phyloP scores from a whole-genome alignment of 2,329 filamentous ascomycete genomes.

The Penicillium sp. region DNA sequence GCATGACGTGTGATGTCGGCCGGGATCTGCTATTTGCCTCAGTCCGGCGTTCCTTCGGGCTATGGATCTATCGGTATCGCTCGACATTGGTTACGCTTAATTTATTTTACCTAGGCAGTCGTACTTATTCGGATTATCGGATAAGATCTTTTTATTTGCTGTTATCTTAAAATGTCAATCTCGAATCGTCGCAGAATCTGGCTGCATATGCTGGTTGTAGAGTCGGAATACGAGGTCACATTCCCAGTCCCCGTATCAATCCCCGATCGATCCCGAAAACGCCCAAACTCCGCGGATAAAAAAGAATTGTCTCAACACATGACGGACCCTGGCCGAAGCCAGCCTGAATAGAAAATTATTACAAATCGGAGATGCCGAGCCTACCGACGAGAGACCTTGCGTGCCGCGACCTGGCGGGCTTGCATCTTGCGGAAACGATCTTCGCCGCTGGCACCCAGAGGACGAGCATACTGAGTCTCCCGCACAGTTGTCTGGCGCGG shows the following conservation, averaged over 20 bases:
- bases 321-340: constrained; percentile 1
- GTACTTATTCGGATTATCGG: too few relatives aligned
- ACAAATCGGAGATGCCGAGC: constrained; percentile 1
- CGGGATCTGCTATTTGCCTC: constrained; percentile 25
- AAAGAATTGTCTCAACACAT: constrained; percentile 10
- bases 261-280: constrained; percentile 25
- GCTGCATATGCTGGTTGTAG: constrained; percentile 14
- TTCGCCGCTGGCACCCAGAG: constrained; percentile 47
- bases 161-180: neutral
- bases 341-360: neutral
- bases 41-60: constrained; percentile 4
- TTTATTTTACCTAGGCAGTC: too few relatives aligned
- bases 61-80: constrained; percentile 9
- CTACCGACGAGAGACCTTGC: constrained; percentile 41
- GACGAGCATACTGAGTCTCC: constrained; percentile 46
- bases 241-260: constrained; percentile 15
- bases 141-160: too few relatives aligned
- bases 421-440: constrained; percentile 50
- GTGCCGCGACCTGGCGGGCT: constrained; percentile 44
- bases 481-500: constrained; percentile 54
- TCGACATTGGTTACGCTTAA: constrained; percentile 6
- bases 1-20: constrained; percentile 23
- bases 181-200: constrained; percentile 2
- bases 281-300: constrained; percentile 17
- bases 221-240: constrained; percentile 4